Evolutionary conservation across 495 filamentous ascomycete genomes (phyloP).

Genomic region (Extremus antarcticus): DNA sequence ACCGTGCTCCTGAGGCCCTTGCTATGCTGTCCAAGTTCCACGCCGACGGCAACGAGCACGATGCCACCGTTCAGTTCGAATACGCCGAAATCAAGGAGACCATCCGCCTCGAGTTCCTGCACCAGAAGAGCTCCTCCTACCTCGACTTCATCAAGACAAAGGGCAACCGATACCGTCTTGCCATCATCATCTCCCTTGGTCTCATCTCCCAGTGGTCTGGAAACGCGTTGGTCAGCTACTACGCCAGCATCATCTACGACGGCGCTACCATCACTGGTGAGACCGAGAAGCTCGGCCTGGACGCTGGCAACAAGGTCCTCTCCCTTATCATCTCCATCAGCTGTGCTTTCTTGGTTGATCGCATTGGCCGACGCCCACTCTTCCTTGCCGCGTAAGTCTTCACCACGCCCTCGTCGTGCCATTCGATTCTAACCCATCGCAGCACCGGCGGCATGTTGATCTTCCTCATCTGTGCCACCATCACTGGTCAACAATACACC

Average conservation of each 20-base stretch:
- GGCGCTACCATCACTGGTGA: slow-evolving; percentile 40
- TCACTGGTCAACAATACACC: slow-evolving; percentile 19
- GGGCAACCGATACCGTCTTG: slow-evolving; percentile 56
- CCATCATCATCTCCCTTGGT: slow-evolving; percentile 47
- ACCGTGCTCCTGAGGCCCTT: slow-evolving; percentile 20
- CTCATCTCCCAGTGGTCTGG: slow-evolving; percentile 61
- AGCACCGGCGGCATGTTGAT: slow-evolving; percentile 14
- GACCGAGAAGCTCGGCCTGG: slow-evolving; percentile 7
- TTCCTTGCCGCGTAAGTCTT: slow-evolving; percentile 11
- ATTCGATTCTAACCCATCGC: slow-evolving; percentile 31
- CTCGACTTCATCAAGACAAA: slow-evolving; percentile 53
- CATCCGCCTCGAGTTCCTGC: slow-evolving; percentile 30
- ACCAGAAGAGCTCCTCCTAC: slow-evolving; percentile 32
- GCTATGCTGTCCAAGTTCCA: slow-evolving; percentile 30
- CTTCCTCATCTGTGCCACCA: slow-evolving; percentile 21
- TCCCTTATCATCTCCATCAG: slow-evolving; percentile 11
- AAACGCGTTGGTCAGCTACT: slow-evolving; percentile 53
- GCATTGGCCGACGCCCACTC: slow-evolving; percentile 13
- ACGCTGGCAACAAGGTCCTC: slow-evolving; percentile 8
- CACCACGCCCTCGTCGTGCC: slow-evolving; percentile 30
- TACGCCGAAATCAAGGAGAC: slow-evolving; percentile 34
- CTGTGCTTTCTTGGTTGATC: slow-evolving; percentile 12
- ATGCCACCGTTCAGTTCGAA: slow-evolving; percentile 51
- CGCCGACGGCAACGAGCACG: slow-evolving; percentile 43
- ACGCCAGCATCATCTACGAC: slow-evolving; percentile 45